Base-by-base conservation (phyloP, 2,329 filamentous ascomycete species). In the Alternaria dauci region DNA sequence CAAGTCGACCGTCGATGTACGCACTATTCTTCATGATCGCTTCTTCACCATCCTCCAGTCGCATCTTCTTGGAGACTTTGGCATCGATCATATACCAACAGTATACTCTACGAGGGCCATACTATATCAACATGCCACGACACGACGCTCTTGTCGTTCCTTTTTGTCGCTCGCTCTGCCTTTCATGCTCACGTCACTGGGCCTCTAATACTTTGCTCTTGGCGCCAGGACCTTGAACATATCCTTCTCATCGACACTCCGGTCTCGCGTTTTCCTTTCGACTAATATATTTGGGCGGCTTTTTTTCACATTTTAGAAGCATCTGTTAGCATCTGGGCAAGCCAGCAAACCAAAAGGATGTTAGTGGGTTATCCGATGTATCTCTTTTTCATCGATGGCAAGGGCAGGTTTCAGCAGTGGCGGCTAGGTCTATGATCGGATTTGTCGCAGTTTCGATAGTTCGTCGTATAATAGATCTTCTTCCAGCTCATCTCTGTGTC, bases 11-110 rank as follows among this genome's bases (percentile, higher is more conserved):
- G 59, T 65, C 51, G 51, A 58, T 53, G 69, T 69, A 67, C 63
- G 62, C 59, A 52, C 57, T 74, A 74, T 76, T 76, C 46, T 75
- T 75, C 66, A 57, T 59, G 66, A 70, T 68, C 63, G 70, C 67
- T 75, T 59, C 69, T 59, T 63, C 66, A 68, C 60, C 67, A 71
- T 70, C 60, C 59, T 66, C 63, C 63, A 68, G 42, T 48, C 61
- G 47, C 61, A 73, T 71, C 60, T 61, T 61, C 61, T 62, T 59
- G 59, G 58, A 59, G 52, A 61, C 46, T 56, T 70, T 67, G 66
- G 62, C 63, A 63, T 59, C 58, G 58, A 64, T 52, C 57, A 63
- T 58, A 63, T 58, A 59, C 43, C 42, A 61, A 54, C 51, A 58
- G 46, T 51, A 68, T 66, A 56, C 59, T 59, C 62, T 63, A 63